phyloP scores from a whole-genome alignment of 805 yeast genomes.

The Kazachstania martiniae region DNA sequence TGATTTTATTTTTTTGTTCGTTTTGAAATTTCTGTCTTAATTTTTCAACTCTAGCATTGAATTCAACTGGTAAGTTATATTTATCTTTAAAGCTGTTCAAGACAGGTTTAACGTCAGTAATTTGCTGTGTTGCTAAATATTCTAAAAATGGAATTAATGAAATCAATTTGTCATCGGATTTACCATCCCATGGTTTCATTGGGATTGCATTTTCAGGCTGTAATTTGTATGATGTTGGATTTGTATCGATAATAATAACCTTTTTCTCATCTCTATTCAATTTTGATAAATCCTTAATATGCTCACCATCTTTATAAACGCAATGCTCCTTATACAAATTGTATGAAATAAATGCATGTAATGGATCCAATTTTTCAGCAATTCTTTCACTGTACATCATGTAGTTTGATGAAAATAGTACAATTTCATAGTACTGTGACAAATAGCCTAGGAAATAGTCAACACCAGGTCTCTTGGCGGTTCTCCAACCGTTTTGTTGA shows the following conservation, averaged over 20 bases:
- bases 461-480: slow-evolving; percentile 97
- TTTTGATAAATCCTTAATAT: slow-evolving; percentile 80
- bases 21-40: slow-evolving; percentile 62
- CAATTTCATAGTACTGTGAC: slow-evolving; percentile 93
- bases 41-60: slow-evolving; percentile 61
- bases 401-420: slow-evolving; percentile 75
- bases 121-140: slow-evolving; percentile 77
- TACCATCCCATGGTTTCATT: slow-evolving; percentile 78
- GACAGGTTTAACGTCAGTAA: slow-evolving; percentile 84
- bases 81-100: slow-evolving; percentile 62
- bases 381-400: slow-evolving; percentile 78
- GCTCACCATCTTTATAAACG: slow-evolving; percentile 70
- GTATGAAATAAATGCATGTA: slow-evolving; percentile 78
- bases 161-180: slow-evolving; percentile 68
- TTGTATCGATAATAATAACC: slow-evolving; percentile 69
- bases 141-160: slow-evolving; percentile 86
- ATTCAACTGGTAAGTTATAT: slow-evolving; percentile 63
- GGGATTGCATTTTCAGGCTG: slow-evolving; percentile 95
- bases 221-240: slow-evolving; percentile 56
- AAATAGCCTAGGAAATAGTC: slow-evolving; percentile 93
- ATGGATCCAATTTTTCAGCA: slow-evolving; percentile 85
- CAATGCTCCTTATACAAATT: slow-evolving; percentile 88
- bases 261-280: slow-evolving; percentile 85
- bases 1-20: slow-evolving; percentile 37
- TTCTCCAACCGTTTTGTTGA: slow-evolving; percentile 89